Evolutionary conservation across 768 basidiomycete genomes (phyloP).

Genomic region (Naganishia antarctica): DNA sequence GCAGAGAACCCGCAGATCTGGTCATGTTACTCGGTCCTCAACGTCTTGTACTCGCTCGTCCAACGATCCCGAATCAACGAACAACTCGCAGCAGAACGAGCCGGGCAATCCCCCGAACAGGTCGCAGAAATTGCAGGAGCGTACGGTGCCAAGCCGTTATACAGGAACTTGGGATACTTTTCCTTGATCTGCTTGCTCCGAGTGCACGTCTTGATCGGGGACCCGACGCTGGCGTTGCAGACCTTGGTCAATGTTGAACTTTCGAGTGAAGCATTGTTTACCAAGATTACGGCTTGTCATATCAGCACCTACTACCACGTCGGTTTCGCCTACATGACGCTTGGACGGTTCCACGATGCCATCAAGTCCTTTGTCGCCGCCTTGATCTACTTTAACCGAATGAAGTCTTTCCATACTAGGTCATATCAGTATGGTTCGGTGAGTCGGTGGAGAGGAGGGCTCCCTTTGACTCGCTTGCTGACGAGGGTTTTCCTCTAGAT

Average conservation of each 20-base stretch:
- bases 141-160: conserved; percentile 82
- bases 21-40: conserved; percentile 96
- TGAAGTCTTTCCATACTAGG: conserved; percentile 93
- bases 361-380: conserved; percentile 88
- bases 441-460: conserved; percentile 30
- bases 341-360: conserved; percentile 90
- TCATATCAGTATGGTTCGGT: conserved; percentile 96
- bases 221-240: conserved; percentile 72
- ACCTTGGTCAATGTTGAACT: conserved; percentile 92
- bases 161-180: conserved; percentile 94
- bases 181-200: conserved; percentile 90
- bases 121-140: conserved; percentile 81
- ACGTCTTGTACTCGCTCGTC: conserved; percentile 95
- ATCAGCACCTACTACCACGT: conserved; percentile 86
- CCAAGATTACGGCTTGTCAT: conserved; percentile 92
- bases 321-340: conserved; percentile 93
- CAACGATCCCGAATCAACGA: conserved; percentile 96
- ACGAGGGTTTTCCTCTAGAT: conserved; percentile 58
- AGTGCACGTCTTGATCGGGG: conserved; percentile 91
- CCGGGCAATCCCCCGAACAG: conserved; percentile 75
- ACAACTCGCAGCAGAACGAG: conserved; percentile 74
- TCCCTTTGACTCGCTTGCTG: not conserved
- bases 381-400: conserved; percentile 89
- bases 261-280: conserved; percentile 86
- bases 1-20: conserved; percentile 58